Percentiles rank a stretch among this genome's conserved stretches.
These are phyloP conservation scores for Pichia nanzhaoensis DNA, from an alignment of 805 yeast genomes.

Conservation along the genomic window DNA sequence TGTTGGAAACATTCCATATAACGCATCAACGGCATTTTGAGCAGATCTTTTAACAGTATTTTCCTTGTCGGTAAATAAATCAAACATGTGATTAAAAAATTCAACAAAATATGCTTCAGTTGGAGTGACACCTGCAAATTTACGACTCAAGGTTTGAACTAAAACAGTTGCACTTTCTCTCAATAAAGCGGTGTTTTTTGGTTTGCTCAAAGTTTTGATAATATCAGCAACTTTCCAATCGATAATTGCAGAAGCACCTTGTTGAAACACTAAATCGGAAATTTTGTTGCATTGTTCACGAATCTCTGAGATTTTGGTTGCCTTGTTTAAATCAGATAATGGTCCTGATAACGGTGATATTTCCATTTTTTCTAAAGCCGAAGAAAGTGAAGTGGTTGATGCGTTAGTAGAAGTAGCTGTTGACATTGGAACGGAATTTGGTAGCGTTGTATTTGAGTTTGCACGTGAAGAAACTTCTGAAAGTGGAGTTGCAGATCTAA, in stretches of 20 bases:
- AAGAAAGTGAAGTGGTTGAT: constrained; percentile 64
- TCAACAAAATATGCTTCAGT: constrained; percentile 67
- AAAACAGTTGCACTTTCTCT: constrained; percentile 73
- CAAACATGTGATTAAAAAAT: constrained; percentile 58
- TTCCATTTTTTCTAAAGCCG: constrained; percentile 58
- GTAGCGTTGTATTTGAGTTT: constrained; percentile 6
- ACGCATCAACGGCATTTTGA: constrained; percentile 65
- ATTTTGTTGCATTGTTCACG: constrained; percentile 48
- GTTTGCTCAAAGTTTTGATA: constrained; percentile 57
- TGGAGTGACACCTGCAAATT: constrained; percentile 62
- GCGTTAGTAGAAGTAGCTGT: constrained; percentile 37
- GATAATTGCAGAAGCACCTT: constrained; percentile 42
- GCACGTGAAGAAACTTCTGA: constrained; percentile 30
- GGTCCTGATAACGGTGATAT: constrained; percentile 60
- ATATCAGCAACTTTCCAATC: constrained; percentile 65
- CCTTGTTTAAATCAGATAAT: constrained; percentile 44
- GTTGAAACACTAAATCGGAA: constrained; percentile 39
- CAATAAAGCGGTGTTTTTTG: constrained; percentile 64
- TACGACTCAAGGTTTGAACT: constrained; percentile 46
- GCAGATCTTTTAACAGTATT: constrained; percentile 80
- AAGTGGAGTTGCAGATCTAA: constrained; percentile 15
- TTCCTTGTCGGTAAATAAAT: constrained; percentile 80
- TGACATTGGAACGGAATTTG: constrained; percentile 22
- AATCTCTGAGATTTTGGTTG: constrained; percentile 47
- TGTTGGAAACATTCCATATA: constrained; percentile 62